Percentiles rank a stretch among this genome's conserved stretches.
Evolutionary conservation across 148 eudicot species (phyloP).

Genomic region (Chenopodium album): DNA sequence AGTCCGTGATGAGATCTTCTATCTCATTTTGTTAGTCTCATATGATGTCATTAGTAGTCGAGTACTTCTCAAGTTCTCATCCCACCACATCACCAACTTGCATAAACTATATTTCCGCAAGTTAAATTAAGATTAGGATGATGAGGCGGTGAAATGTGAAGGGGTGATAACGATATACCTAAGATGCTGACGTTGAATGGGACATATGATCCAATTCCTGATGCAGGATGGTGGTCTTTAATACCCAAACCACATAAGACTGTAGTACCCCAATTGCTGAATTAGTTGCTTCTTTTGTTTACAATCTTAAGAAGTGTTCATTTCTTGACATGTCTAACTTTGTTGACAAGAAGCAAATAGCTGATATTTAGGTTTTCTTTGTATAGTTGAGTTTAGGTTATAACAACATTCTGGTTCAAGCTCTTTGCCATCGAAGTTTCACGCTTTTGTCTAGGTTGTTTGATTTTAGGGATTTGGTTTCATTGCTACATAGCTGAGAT

Average conservation of each 20-base stretch:
- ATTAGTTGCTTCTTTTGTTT: neutral
- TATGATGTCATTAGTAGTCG: neutral
- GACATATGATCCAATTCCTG: neutral
- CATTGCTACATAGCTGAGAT: neutral
- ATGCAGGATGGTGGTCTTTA: neutral
- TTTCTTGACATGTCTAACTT: neutral
- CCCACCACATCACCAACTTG: neutral
- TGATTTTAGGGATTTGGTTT: slow-evolving; percentile 1
- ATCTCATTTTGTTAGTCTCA: neutral
- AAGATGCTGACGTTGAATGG: neutral
- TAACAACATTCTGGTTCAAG: neutral
- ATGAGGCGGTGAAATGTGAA: neutral
- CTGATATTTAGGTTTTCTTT: neutral
- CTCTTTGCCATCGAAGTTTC: neutral
- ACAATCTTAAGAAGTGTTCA: neutral
- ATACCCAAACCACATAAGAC: neutral
- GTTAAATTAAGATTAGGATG: slow-evolving; percentile 1
- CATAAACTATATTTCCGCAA: neutral
- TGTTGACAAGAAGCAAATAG: neutral
- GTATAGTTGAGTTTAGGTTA: neutral
- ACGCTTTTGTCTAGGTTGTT: neutral
- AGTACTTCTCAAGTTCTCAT: neutral
- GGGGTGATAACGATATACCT: too few relatives aligned
- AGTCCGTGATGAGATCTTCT: neutral
- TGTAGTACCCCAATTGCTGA: neutral